Evolutionary conservation across 257 asterid species (phyloP).

Genomic region (Cinchona pubescens): DNA sequence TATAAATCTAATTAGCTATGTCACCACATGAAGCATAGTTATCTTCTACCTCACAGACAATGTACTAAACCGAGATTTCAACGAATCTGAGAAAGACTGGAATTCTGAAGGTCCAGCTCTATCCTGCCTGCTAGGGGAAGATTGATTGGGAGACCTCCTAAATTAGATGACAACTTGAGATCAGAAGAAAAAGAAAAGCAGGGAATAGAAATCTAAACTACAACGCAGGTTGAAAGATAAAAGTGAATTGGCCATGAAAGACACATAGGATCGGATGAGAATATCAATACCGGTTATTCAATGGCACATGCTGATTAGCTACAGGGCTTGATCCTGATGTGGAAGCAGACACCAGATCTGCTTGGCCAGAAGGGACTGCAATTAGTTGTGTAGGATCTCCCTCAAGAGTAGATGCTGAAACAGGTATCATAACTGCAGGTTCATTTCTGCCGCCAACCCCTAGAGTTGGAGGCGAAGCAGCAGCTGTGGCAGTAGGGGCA

Average conservation of each 20-base stretch:
- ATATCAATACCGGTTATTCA: constrained; percentile 45
- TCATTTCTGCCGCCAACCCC: constrained; percentile 41
- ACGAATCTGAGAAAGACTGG: constrained; percentile 66
- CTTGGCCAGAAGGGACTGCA: constrained; percentile 38
- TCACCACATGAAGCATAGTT: not conserved
- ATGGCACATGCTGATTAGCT: constrained; percentile 42
- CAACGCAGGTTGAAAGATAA: not conserved
- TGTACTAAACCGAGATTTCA: constrained; percentile 72
- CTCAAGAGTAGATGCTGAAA: constrained; percentile 45
- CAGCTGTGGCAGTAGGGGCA: constrained; percentile 37
- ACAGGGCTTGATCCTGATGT: constrained; percentile 45
- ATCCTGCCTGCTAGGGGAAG: constrained; percentile 62
- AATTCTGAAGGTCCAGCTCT: constrained; percentile 85
- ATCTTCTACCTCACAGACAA: constrained; percentile 61
- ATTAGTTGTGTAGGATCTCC: constrained; percentile 48
- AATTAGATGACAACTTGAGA: constrained; percentile 6
- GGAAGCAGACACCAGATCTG: constrained; percentile 41
- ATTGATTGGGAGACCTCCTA: constrained; percentile 50
- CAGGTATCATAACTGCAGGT: constrained; percentile 39
- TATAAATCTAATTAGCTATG: not conserved
- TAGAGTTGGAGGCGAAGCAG: constrained; percentile 34
- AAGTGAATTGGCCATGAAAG: not conserved
- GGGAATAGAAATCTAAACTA: not conserved
- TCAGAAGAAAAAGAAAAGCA: constrained; percentile 8
- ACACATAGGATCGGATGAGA: constrained; percentile 14